These are phyloP conservation scores for Dissophora globulifera DNA, from an alignment of 192 early-diverging fungal species.

Conservation along the genomic window DNA sequence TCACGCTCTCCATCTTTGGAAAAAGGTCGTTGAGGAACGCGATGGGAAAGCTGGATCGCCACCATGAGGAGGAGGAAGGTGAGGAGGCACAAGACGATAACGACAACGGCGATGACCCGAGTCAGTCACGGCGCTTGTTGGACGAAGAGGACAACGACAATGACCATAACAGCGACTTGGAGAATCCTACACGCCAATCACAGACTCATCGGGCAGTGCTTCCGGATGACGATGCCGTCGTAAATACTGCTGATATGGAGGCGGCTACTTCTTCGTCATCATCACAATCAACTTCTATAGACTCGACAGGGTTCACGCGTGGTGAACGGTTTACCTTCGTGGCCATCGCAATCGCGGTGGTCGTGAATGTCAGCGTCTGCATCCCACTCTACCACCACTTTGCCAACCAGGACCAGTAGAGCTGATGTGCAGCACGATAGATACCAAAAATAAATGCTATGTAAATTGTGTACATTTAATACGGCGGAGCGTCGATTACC, in stretches of 20 bases:
- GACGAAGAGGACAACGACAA: too few relatives aligned
- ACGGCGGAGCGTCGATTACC: too few relatives aligned
- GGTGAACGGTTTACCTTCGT: conserved; percentile 47
- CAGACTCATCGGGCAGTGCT: too few relatives aligned
- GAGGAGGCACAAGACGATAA: neutral
- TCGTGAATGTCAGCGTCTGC: conserved; percentile 47
- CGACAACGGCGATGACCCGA: neutral
- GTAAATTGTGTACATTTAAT: too few relatives aligned
- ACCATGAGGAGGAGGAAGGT: conserved; percentile 4
- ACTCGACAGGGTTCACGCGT: conserved; percentile 37
- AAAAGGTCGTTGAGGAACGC: conserved; percentile 57
- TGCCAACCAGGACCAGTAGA: conserved; percentile 18
- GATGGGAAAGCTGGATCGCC: conserved; percentile 42
- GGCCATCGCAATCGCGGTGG: conserved; percentile 19
- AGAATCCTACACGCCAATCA: too few relatives aligned
- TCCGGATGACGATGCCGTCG: neutral
- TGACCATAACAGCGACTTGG: too few relatives aligned
- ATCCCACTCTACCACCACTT: conserved; percentile 52
- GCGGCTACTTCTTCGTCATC: neutral
- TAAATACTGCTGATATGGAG: neutral
- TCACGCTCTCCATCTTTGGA: conserved; percentile 55
- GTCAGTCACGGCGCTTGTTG: too few relatives aligned
- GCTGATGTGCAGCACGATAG: neutral
- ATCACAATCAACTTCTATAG: neutral
- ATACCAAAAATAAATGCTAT: too few relatives aligned